Evolutionary conservation across 805 yeast genomes (phyloP).

Genomic region (Tetrapisispora nanseiensis): DNA sequence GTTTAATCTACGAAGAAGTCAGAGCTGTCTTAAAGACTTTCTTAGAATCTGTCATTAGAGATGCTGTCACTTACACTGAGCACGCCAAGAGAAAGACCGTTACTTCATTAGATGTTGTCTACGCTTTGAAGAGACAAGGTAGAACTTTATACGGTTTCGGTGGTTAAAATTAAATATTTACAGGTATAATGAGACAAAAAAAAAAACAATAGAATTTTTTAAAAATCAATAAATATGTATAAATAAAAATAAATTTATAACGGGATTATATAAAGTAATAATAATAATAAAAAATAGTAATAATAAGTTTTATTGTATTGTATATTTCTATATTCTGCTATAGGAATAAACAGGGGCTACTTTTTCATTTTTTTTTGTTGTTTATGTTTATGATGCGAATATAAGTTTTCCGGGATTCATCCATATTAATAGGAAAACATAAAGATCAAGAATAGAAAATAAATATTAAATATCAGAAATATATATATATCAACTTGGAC

Average conservation of each 20-base stretch:
- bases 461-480: no score
- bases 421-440: no score
- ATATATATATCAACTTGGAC: no score
- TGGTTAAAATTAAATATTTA: constrained; percentile 66
- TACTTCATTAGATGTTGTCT: constrained; percentile 95
- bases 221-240: background rate
- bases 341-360: no score
- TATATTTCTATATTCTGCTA: no score
- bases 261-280: constrained; percentile 1
- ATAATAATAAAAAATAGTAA: background rate
- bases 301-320: no score
- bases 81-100: constrained; percentile 99
- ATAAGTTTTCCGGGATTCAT: no score
- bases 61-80: constrained; percentile 98
- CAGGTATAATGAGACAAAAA: constrained; percentile 1
- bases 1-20: constrained; percentile 96
- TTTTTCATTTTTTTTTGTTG: no score
- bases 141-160: constrained; percentile 99
- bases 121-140: constrained; percentile 99
- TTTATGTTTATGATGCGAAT: no score
- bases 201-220: no score
- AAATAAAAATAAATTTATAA: background rate
- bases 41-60: constrained; percentile 96
- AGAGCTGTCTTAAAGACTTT: constrained; percentile 93
- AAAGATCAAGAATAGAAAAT: no score